Evolutionary conservation across 345 rosid species (phyloP).

Genomic region (Camelina sativa): DNA sequence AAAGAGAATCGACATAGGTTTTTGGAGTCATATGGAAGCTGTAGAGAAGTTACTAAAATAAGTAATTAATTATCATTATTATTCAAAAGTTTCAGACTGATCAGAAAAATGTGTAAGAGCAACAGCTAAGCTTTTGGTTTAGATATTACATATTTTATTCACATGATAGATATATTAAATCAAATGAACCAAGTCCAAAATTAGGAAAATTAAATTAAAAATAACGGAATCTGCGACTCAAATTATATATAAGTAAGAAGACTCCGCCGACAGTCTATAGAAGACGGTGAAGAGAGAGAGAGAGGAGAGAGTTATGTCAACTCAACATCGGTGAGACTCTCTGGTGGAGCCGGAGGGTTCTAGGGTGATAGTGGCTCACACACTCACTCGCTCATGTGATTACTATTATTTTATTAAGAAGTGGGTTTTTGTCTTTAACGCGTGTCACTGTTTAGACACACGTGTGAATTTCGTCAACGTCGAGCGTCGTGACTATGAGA

Average conservation of each 20-base stretch:
- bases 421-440: background rate
- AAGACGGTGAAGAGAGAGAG: constrained; percentile 38
- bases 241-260: background rate
- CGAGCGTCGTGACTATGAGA: constrained; percentile 9
- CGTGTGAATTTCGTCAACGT: constrained; percentile 37
- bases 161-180: background rate
- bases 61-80: constrained; percentile 25
- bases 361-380: background rate
- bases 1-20: constrained; percentile 40
- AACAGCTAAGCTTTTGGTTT: constrained; percentile 43
- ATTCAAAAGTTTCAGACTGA: background rate
- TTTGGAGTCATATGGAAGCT: constrained; percentile 44
- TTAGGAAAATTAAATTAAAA: background rate
- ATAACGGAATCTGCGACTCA: constrained; percentile 8
- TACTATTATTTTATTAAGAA: no score
- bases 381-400: constrained; percentile 10
- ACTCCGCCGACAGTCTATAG: constrained; percentile 48
- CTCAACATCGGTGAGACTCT: constrained; percentile 37
- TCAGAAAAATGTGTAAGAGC: constrained; percentile 32
- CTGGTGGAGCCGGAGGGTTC: constrained; percentile 41
- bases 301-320: constrained; percentile 16
- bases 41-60: constrained; percentile 42
- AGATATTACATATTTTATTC: constrained; percentile 30
- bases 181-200: constrained; percentile 24
- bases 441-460: constrained; percentile 37